Conservation (phyloP, 306 rosid genomes). For the Cercis canadensis region DNA sequence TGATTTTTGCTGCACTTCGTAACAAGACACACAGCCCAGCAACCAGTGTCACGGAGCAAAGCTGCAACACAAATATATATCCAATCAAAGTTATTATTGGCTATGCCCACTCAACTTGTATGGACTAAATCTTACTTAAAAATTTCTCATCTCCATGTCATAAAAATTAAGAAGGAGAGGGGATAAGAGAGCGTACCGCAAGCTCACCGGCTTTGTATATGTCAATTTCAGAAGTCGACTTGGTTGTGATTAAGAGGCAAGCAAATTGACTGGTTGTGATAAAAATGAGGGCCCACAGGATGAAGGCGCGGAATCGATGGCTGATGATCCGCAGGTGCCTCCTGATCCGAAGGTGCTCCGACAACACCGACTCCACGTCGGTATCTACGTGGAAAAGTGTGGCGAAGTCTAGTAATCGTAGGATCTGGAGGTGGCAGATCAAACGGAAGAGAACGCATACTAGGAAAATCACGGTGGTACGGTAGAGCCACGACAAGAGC, state of each 20-base stretch:
- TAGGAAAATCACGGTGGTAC: constrained; percentile 71
- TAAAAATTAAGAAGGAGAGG: too few relatives aligned
- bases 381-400: constrained; percentile 71
- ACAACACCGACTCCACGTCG: constrained; percentile 71
- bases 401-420: constrained; percentile 79
- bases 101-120: too few relatives aligned
- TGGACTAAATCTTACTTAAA: too few relatives aligned
- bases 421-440: constrained; percentile 86
- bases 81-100: too few relatives aligned
- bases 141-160: too few relatives aligned
- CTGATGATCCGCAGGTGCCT: constrained; percentile 86
- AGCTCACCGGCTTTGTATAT: constrained; percentile 75
- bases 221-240: constrained; percentile 29
- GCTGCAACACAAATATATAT: too few relatives aligned
- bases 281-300: constrained; percentile 55
- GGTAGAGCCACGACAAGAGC: constrained; percentile 81
- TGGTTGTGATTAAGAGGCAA: constrained; percentile 66
- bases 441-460: constrained; percentile 89
- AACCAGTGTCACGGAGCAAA: constrained; percentile 77
- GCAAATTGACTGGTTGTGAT: constrained; percentile 80
- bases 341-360: constrained; percentile 83
- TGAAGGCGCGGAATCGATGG: constrained; percentile 79
- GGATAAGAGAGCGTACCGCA: constrained; percentile 73
- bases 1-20: constrained; percentile 89
- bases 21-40: constrained; percentile 65